Evolutionary conservation across 495 filamentous ascomycete genomes (phyloP), one percentile per base, ranked within the genome.

Genomic region (Lasiosphaeria hispida): DNA sequence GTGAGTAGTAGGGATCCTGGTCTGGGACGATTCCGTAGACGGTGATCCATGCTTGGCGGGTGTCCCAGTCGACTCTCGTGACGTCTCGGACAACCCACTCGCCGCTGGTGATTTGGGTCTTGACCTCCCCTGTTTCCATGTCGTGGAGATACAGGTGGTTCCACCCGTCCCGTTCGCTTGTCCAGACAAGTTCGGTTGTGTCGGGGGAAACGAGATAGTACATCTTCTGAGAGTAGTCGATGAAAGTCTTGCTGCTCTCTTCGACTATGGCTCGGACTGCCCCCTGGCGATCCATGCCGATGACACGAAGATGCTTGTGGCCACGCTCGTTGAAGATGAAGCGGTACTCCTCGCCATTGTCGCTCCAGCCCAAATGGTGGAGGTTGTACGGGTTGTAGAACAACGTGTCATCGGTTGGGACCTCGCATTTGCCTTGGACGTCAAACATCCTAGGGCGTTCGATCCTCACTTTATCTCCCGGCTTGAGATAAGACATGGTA

Each of bases 91-190:
- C 53, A 39, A 63, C n/a, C 61, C 61, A 66, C 18, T 63, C 57
- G 9, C 63, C 63, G 35, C 50, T 42, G 30, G 63, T 66, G 39
- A 66, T 53, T 33, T 52, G 61, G 38, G 58, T 66, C 39, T 58
- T 61, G 62, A 66, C n/a, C 0, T 36, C 18, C 8, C 57, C 57
- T 7, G 15, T 63, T 35, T 52, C 41, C 11, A 64, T 42, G 53
- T 61, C 48, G 53, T 45, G 64, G 23, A 63, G 56, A 35, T 66
- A 66, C 34, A 66, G 61, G 57, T 66, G 63, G 37, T 66, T 66
- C 61, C 61, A 66, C 13, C 63, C 61, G 48, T 64, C 61, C 18
- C 61, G 57, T 39, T 66, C 63, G 48, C 61, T 66, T 30, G 61
- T 41, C 63, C 63, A 66, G 38, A 66, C 51, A 15, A 64, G 17